Evolutionary conservation across 2,329 filamentous ascomycete species (phyloP), one percentile per base, ranked within the genome.

Genomic region (Cercospora beticola): DNA sequence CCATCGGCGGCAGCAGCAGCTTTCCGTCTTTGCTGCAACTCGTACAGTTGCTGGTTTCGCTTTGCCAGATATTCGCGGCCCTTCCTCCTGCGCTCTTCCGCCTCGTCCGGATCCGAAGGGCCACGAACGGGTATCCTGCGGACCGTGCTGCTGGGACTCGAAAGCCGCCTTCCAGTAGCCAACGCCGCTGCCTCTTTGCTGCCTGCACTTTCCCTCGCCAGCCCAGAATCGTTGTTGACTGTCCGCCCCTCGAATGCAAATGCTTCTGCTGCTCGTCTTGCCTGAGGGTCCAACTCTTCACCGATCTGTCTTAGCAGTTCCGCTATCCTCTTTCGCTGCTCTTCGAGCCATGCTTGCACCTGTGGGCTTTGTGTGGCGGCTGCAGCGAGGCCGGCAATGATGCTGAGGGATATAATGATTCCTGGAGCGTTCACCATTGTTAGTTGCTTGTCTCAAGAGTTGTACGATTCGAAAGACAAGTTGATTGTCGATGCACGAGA

Each of bases 341-440:
- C 83, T 66, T 87, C 83, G 64, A 90, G 79, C 88, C 88, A 90
- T 83, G 84, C 82, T 77, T 86, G 83, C 68, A 90, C 83, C 75
- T 89, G 85, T 0, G 88, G 88, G 49, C 85, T 88, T 76, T 90
- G 86, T 78, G 89, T 88, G 57, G 88, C 84, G 63, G 88, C 88
- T 62, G 89, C 83, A 12, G 87, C 86, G 18, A 88, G 87, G 69
- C 88, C 88, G 63, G 89, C 84, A 66, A 89, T 81, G 49, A 89
- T 83, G 54, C 86, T 86, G 70, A 88, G 84, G 59, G 86, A 86
- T 72, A 90, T 85, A 70, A 90, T 86, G 71, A 89, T 83, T 75
- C 87, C 88, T 89, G 77, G 65, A 58, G 26, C 36, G 26, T 28
- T 58, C n/a, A 52, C 31, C 59, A 69, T 72, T 9, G 64, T 72